These are phyloP conservation scores for Umbelopsis isabellina DNA, from an alignment of 192 early-diverging fungal species.

Conservation along the genomic window DNA sequence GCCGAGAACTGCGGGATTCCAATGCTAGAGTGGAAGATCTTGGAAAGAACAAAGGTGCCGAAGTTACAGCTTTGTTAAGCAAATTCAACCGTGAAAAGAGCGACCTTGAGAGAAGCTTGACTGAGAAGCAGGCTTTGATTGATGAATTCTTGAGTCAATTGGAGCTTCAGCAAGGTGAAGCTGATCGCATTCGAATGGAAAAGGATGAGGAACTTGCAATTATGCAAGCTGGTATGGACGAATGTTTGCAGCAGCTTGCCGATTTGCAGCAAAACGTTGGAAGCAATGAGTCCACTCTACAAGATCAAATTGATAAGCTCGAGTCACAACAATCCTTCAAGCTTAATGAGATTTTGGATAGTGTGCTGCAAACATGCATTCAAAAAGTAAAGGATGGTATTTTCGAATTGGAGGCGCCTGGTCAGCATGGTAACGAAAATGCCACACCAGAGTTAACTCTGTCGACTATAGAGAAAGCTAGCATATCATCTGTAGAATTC, in stretches of 20 bases:
- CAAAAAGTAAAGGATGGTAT: constrained; percentile 89
- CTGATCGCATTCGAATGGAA: constrained; percentile 44
- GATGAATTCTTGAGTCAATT: constrained; percentile 46
- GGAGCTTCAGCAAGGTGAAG: constrained; percentile 40
- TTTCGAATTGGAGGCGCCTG: constrained; percentile 82
- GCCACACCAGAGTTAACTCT: constrained; percentile 91
- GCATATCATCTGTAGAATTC: constrained; percentile 66
- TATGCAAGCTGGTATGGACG: constrained; percentile 80
- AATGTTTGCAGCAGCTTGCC: constrained; percentile 76
- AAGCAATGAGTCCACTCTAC: constrained; percentile 53
- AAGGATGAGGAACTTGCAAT: constrained; percentile 84
- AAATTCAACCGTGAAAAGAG: constrained; percentile 85
- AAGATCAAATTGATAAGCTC: constrained; percentile 69
- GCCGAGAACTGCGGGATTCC: constrained; percentile 78
- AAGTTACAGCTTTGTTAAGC: constrained; percentile 80
- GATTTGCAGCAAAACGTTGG: constrained; percentile 51
- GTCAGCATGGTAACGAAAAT: constrained; percentile 83
- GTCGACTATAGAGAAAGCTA: constrained; percentile 87
- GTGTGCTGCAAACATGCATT: constrained; percentile 85
- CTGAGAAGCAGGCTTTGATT: constrained; percentile 43
- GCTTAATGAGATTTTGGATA: constrained; percentile 77
- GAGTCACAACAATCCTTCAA: constrained; percentile 64
- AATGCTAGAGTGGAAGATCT: constrained; percentile 79
- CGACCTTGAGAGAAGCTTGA: constrained; percentile 71
- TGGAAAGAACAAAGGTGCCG: constrained; percentile 77